phyloP scores from a whole-genome alignment of 1,284 basidiomycete genomes.

The Trametes pubescens region DNA sequence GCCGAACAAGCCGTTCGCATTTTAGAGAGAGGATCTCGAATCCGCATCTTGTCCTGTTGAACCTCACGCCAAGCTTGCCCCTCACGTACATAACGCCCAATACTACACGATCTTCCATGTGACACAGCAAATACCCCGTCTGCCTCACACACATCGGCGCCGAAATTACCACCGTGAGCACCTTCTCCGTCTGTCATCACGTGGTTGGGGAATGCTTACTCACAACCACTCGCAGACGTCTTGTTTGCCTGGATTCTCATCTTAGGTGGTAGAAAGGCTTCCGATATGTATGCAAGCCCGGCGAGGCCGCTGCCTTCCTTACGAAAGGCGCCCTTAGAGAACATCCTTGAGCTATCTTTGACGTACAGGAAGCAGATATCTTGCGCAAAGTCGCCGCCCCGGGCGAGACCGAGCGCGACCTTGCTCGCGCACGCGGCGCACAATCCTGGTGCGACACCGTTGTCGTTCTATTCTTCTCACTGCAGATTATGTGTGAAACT shows the following conservation, averaged over 20 bases:
- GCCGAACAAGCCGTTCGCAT: slow-evolving; percentile 70
- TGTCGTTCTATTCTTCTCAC: slow-evolving; percentile 15
- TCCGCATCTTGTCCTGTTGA: slow-evolving; percentile 67
- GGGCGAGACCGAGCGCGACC: neutral
- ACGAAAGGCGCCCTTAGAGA: neutral
- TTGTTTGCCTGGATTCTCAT: neutral
- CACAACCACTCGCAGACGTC: neutral
- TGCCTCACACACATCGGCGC: slow-evolving; percentile 11
- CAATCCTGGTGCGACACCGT: neutral
- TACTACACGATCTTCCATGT: slow-evolving; percentile 18
- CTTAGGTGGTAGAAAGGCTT: neutral
- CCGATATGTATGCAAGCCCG: neutral
- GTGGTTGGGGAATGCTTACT: neutral
- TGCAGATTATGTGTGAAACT: slow-evolving; percentile 12
- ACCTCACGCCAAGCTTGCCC: neutral
- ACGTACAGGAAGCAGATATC: neutral
- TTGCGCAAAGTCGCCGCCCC: neutral
- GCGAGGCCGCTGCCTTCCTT: neutral
- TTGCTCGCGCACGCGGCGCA: neutral
- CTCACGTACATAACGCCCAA: slow-evolving; percentile 12
- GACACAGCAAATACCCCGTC: neutral
- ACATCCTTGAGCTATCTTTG: neutral
- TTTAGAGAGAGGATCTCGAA: slow-evolving; percentile 59
- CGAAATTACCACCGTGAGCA: slow-evolving; percentile 17
- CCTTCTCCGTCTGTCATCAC: slow-evolving; percentile 9